Conservation (phyloP, 2,329 filamentous ascomycete genomes). For the Paradendryphiella salina region DNA sequence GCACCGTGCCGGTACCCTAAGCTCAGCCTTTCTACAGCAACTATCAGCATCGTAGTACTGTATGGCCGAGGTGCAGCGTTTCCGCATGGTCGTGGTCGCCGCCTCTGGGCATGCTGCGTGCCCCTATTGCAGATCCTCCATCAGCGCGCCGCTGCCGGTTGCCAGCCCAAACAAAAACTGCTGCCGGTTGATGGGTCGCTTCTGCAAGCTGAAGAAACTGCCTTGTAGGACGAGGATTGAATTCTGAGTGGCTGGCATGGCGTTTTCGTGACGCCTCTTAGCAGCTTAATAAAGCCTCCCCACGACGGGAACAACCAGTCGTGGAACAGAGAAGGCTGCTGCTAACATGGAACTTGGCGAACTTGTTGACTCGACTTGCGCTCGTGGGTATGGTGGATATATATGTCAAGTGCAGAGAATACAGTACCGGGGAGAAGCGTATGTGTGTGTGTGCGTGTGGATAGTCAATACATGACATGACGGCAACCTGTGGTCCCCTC, state of each 20-base stretch:
- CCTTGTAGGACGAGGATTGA: constrained; percentile 22
- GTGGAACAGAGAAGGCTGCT: background rate
- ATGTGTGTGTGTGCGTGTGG: no score
- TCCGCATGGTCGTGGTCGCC: constrained; percentile 5
- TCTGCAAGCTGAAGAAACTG: constrained; percentile 23
- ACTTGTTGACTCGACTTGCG: background rate
- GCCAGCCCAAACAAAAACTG: no score
- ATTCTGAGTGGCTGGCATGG: constrained; percentile 20
- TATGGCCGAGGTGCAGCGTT: constrained; percentile 1
- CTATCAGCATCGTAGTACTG: constrained; percentile 10
- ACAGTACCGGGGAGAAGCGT: no score
- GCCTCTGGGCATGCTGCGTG: constrained; percentile 7
- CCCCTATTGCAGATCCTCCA: constrained; percentile 10
- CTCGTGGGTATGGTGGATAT: background rate
- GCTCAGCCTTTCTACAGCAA: constrained; percentile 6
- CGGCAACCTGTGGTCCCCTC: background rate
- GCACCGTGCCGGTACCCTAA: constrained; percentile 18
- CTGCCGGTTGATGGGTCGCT: background rate
- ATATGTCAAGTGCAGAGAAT: background rate
- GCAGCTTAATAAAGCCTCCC: constrained; percentile 21
- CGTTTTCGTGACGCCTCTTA: constrained; percentile 10
- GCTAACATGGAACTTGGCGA: no score
- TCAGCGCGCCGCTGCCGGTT: constrained; percentile 11
- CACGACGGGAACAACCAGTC: constrained; percentile 16
- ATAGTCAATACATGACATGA: background rate